phyloP scores from a whole-genome alignment of 2,329 filamentous ascomycete genomes.

The Diatrype stigma region DNA sequence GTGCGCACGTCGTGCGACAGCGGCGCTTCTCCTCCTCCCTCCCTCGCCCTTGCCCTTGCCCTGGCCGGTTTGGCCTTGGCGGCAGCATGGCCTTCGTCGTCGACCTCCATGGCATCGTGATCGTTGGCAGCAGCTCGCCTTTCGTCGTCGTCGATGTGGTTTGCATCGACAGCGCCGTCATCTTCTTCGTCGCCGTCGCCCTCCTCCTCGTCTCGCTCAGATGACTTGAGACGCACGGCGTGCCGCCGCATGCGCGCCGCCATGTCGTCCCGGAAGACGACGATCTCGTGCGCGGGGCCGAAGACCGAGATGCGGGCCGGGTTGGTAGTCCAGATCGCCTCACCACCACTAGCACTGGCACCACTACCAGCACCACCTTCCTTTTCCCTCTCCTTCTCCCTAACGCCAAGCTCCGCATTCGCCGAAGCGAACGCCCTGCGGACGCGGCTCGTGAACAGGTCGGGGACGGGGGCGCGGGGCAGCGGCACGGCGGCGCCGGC shows the following conservation, averaged over 20 bases:
- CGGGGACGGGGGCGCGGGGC: slow-evolving; percentile 70
- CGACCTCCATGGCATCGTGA: slow-evolving; percentile 41
- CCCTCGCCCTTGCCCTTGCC: slow-evolving; percentile 33
- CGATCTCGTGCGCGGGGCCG: slow-evolving; percentile 81
- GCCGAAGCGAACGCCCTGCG: slow-evolving; percentile 75
- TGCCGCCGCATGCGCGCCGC: slow-evolving; percentile 73
- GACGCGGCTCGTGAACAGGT: slow-evolving; percentile 85
- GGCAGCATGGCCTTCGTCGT: slow-evolving; percentile 21
- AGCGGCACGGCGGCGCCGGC: slow-evolving; percentile 68
- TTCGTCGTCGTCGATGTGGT: slow-evolving; percentile 25
- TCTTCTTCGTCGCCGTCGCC: slow-evolving; percentile 32
- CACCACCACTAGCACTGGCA: slow-evolving; percentile 40
- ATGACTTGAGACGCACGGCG: slow-evolving; percentile 63
- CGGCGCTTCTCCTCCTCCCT: no score
- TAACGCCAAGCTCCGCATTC: slow-evolving; percentile 62
- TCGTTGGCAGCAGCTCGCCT: slow-evolving; percentile 23
- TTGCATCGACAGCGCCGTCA: slow-evolving; percentile 17
- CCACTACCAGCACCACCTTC: not conserved
- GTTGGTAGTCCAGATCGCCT: slow-evolving; percentile 85
- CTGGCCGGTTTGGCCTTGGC: slow-evolving; percentile 31
- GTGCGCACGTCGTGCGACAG: slow-evolving; percentile 50
- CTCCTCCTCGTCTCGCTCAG: slow-evolving; percentile 15
- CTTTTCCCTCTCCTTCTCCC: slow-evolving; percentile 19
- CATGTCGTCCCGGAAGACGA: slow-evolving; percentile 84
- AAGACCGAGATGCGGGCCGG: slow-evolving; percentile 80